These are phyloP conservation scores for Casuarina cunninghamiana DNA, from an alignment of 306 rosid species.

Conservation along the genomic window DNA sequence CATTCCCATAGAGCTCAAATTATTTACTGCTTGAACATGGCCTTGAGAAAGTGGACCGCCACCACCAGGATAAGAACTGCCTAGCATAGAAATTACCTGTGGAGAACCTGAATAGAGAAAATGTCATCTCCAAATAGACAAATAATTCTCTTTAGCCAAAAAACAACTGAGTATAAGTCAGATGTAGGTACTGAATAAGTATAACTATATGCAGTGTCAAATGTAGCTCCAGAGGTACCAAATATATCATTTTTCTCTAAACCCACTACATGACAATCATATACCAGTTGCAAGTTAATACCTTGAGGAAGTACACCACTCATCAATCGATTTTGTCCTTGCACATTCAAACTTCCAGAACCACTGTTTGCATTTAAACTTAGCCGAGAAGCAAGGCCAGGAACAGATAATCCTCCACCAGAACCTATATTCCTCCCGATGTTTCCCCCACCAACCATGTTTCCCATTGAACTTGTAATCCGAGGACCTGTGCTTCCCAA, in stretches of 20 bases:
- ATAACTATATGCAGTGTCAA: neutral
- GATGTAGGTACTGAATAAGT: neutral
- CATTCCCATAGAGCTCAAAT: constrained; percentile 85
- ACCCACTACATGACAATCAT: constrained; percentile 2
- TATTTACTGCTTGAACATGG: constrained; percentile 77
- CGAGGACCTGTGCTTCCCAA: constrained; percentile 87
- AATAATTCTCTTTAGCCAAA: neutral
- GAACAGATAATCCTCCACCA: constrained; percentile 85
- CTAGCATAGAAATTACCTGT: constrained; percentile 83
- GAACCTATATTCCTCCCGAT: constrained; percentile 71
- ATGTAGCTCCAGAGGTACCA: neutral
- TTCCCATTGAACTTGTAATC: constrained; percentile 90
- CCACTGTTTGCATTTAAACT: constrained; percentile 78
- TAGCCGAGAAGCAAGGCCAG: constrained; percentile 87
- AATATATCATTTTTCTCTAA: constrained; percentile 11
- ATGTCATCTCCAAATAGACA: constrained; percentile 26
- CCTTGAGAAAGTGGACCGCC: constrained; percentile 89
- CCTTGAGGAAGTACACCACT: constrained; percentile 95
- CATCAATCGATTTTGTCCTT: constrained; percentile 91
- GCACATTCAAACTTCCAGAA: constrained; percentile 76
- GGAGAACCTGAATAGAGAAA: constrained; percentile 80
- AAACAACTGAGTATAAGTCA: neutral
- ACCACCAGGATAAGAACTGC: constrained; percentile 78
- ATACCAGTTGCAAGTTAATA: constrained; percentile 25
- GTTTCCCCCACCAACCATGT: constrained; percentile 92